Evolutionary conservation across 768 basidiomycete genomes (phyloP).

Genomic region (Kwoniella mangroviensis): DNA sequence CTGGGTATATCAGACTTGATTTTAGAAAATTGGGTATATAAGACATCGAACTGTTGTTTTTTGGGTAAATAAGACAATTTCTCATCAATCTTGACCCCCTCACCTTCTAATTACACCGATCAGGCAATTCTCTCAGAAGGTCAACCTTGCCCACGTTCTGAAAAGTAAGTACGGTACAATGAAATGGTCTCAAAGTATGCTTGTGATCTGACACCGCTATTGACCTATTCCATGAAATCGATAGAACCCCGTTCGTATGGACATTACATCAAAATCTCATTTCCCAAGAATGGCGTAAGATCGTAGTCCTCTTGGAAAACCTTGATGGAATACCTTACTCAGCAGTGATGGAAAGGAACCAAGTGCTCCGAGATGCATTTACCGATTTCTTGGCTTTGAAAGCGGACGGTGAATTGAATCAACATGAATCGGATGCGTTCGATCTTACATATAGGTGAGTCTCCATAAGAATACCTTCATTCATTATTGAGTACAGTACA

Average conservation of each 20-base stretch:
- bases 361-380: constrained; percentile 5
- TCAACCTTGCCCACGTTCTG: background rate
- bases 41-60: too few species aligned
- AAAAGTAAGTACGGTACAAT: constrained; percentile 5
- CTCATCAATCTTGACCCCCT: constrained; percentile 3
- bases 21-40: too few species aligned
- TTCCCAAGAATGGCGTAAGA: constrained; percentile 9
- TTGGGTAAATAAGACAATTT: too few species aligned
- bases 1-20: too few species aligned
- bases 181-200: too few species aligned
- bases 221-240: background rate
- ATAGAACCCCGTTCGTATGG: constrained; percentile 21
- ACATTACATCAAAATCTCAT: constrained; percentile 5
- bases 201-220: too few species aligned
- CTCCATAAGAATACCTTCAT: background rate
- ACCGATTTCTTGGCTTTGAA: constrained; percentile 15
- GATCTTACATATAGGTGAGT: constrained; percentile 19
- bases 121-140: constrained; percentile 8
- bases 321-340: constrained; percentile 12
- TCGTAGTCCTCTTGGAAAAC: background rate
- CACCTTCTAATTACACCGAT: constrained; percentile 12
- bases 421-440: constrained; percentile 11
- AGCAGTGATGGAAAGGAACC: constrained; percentile 5
- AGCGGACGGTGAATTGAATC: constrained; percentile 3
- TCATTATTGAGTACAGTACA: background rate